Evolutionary conservation across 2,329 filamentous ascomycete species (phyloP).

Genomic region (Simplicillium aogashimaense): DNA sequence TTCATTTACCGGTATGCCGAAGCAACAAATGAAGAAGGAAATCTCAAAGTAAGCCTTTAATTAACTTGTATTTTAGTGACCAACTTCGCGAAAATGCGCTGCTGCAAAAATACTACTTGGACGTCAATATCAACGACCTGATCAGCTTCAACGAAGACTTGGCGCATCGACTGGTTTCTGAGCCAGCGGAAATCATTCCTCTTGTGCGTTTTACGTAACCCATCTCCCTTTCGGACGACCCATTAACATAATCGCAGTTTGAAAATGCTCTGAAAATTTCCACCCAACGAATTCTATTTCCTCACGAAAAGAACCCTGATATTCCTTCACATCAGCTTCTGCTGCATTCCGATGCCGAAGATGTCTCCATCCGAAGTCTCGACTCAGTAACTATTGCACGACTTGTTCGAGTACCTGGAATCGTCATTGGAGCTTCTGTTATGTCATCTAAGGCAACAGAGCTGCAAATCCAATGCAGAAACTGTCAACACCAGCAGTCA

Average conservation of each 20-base stretch:
- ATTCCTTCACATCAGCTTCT: slow-evolving; percentile 91
- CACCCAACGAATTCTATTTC: slow-evolving; percentile 88
- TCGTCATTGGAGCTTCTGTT: slow-evolving; percentile 94
- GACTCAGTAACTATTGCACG: slow-evolving; percentile 88
- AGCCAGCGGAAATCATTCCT: slow-evolving; percentile 87
- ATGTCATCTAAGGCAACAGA: slow-evolving; percentile 91
- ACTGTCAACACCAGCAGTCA: slow-evolving; percentile 63
- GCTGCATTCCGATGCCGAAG: slow-evolving; percentile 81
- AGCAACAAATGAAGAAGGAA: slow-evolving; percentile 8
- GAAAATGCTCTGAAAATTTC: slow-evolving; percentile 83
- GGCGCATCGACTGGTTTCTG: slow-evolving; percentile 77
- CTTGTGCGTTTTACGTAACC: slow-evolving; percentile 48
- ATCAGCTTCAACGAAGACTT: slow-evolving; percentile 96
- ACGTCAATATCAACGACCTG: slow-evolving; percentile 89
- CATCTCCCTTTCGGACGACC: background rate
- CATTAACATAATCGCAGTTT: slow-evolving; percentile 50
- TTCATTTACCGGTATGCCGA: slow-evolving; percentile 75
- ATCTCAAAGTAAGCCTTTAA: background rate
- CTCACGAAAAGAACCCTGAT: slow-evolving; percentile 53
- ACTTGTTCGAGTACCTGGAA: slow-evolving; percentile 93
- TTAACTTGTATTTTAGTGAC: slow-evolving; percentile 50
- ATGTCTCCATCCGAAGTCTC: slow-evolving; percentile 87
- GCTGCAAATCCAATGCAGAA: slow-evolving; percentile 79
- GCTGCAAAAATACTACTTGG: slow-evolving; percentile 89
- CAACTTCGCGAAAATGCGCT: slow-evolving; percentile 93